A percentile compares a stretch with the other conserved stretches of the same genome.
These are phyloP conservation scores for Rozella allomycis DNA, from an alignment of 371 early-diverging fungal genomes.

Conservation along the genomic window DNA sequence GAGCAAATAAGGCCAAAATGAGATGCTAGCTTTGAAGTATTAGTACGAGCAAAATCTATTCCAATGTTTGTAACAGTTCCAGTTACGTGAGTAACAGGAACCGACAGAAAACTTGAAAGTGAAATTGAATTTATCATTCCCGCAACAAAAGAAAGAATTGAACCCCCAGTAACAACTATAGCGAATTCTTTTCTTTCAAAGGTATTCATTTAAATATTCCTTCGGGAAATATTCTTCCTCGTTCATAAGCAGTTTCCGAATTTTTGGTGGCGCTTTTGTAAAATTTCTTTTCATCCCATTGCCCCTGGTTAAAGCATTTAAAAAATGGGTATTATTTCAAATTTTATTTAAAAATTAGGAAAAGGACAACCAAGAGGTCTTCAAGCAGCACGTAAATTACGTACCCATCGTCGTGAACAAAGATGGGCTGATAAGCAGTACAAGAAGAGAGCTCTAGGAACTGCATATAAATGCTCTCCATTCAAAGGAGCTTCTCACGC, in stretches of 20 bases:
- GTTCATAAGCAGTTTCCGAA: too few relatives aligned
- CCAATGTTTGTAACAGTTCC: slow-evolving; percentile 23
- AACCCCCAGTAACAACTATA: slow-evolving; percentile 22
- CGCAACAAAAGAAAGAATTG: slow-evolving; percentile 19
- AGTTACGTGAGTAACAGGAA: slow-evolving; percentile 22
- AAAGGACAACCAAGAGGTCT: slow-evolving; percentile 80
- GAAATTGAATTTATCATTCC: slow-evolving; percentile 32
- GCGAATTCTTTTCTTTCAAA: too few relatives aligned
- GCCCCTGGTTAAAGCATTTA: too few relatives aligned
- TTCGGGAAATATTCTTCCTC: too few relatives aligned
- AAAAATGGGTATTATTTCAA: too few relatives aligned
- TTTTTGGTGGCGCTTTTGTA: too few relatives aligned
- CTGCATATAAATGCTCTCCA: slow-evolving; percentile 87
- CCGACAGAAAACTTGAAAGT: slow-evolving; percentile 18
- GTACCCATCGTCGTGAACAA: slow-evolving; percentile 83
- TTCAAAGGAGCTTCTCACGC: slow-evolving; percentile 99
- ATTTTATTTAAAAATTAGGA: slow-evolving; percentile 21
- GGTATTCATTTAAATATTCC: too few relatives aligned
- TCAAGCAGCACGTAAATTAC: slow-evolving; percentile 95
- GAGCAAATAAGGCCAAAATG: slow-evolving; percentile 12
- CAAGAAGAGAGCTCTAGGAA: slow-evolving; percentile 95
- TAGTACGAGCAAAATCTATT: slow-evolving; percentile 10
- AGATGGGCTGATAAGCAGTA: slow-evolving; percentile 98
- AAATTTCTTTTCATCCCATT: too few relatives aligned
- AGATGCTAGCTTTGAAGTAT: slow-evolving; percentile 11